A percentile compares a stretch with the other conserved stretches of the same genome.
These are phyloP conservation scores for Dentiscutata heterogama DNA, from an alignment of 371 early-diverging fungal genomes.

Conservation along the genomic window DNA sequence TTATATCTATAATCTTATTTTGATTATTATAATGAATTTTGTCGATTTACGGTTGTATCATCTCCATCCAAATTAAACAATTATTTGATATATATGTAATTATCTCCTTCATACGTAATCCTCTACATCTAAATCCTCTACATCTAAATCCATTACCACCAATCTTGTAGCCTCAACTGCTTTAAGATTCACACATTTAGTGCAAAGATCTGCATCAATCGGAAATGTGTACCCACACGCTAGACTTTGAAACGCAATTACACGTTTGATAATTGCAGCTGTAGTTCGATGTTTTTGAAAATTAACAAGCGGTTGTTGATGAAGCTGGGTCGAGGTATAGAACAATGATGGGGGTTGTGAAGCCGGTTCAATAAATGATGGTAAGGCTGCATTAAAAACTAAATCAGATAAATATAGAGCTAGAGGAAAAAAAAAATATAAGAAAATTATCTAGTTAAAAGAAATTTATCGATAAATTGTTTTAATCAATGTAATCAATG, in stretches of 20 bases:
- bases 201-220: conserved; percentile 53
- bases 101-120: not conserved
- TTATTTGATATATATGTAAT: no score
- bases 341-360: not conserved
- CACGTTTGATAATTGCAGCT: conserved; percentile 71
- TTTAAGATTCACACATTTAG: conserved; percentile 38
- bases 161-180: conserved; percentile 8
- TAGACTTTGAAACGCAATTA: conserved; percentile 67
- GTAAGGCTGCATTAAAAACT: conserved; percentile 67
- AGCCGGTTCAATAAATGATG: conserved; percentile 45
- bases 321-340: not conserved
- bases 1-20: no score
- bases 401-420: conserved; percentile 75
- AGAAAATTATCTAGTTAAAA: not conserved
- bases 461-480: not conserved
- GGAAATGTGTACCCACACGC: conserved; percentile 67
- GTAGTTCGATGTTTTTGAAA: conserved; percentile 72
- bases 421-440: conserved; percentile 22
- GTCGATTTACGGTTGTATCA: no score
- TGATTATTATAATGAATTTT: no score
- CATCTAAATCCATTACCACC: conserved; percentile 50
- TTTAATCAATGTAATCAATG: no score
- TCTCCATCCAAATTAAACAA: no score
- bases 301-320: conserved; percentile 59
- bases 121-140: conserved; percentile 12